These are phyloP conservation scores for Pascua sp. DNA, from an alignment of 1,284 basidiomycete genomes.

Conservation along the genomic window DNA sequence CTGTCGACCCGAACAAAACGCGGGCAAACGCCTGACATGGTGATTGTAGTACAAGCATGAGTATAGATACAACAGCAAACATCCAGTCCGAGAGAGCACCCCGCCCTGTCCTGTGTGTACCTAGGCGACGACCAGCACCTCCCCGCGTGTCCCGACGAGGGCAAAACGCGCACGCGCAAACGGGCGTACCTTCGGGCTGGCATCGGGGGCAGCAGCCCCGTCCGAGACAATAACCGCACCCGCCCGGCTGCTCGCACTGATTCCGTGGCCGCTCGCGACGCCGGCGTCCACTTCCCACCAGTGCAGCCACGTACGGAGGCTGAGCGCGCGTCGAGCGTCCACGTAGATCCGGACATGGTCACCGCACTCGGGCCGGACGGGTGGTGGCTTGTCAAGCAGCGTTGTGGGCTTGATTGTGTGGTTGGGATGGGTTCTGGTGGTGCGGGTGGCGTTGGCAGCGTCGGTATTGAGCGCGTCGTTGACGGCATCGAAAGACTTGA, in stretches of 20 bases:
- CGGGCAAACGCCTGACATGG: too few relatives aligned
- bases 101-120: background rate
- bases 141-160: slow-evolving; percentile 33
- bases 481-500: background rate
- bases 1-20: too few relatives aligned
- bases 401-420: too few relatives aligned
- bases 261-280: background rate
- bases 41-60: too few relatives aligned
- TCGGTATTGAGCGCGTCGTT: too few relatives aligned
- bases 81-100: too few relatives aligned
- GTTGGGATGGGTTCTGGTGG: too few relatives aligned
- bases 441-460: too few relatives aligned
- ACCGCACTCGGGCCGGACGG: slow-evolving; percentile 28
- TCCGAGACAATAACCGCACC: background rate
- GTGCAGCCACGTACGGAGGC: slow-evolving; percentile 36
- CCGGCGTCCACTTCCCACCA: slow-evolving; percentile 10
- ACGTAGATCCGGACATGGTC: slow-evolving; percentile 42
- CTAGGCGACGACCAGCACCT: slow-evolving; percentile 35
- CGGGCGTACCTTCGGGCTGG: slow-evolving; percentile 6
- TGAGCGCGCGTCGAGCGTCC: slow-evolving; percentile 29
- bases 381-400: background rate
- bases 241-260: background rate
- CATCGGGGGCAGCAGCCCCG: background rate
- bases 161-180: slow-evolving; percentile 29
- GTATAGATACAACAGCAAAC: too few relatives aligned